Conservation (phyloP, 306 rosid genomes). For the barrel medic (Medicago truncatula) region DNA sequence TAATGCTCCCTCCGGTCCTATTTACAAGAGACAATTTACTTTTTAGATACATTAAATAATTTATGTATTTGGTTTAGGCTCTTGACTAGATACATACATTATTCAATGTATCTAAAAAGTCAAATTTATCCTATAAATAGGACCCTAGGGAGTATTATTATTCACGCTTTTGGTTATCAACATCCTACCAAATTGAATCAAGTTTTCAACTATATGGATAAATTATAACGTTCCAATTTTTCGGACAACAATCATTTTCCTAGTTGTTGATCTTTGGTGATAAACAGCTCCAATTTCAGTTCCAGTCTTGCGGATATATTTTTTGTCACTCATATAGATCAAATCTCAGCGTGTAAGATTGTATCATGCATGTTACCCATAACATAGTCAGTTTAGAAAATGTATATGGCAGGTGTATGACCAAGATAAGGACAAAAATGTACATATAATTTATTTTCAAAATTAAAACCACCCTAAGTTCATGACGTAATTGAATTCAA, state of each 20-base stretch:
- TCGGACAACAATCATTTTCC: not conserved
- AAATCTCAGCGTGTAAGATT: not conserved
- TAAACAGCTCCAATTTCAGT: not conserved
- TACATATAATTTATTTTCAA: conserved; percentile 41
- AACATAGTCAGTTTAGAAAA: conserved; percentile 33
- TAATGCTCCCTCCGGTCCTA: too few relatives aligned
- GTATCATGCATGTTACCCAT: conserved; percentile 4
- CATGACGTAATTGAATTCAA: conserved; percentile 42
- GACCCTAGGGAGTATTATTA: too few relatives aligned
- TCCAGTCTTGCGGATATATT: not conserved
- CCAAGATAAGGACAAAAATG: conserved; percentile 41
- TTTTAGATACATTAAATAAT: too few relatives aligned
- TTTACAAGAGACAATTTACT: too few relatives aligned
- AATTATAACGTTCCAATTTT: not conserved
- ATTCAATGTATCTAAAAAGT: too few relatives aligned
- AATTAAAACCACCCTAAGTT: conserved; percentile 43
- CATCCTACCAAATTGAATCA: not conserved
- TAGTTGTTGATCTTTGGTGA: not conserved
- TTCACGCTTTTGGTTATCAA: too few relatives aligned
- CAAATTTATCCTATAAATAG: too few relatives aligned
- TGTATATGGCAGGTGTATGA: conserved; percentile 40
- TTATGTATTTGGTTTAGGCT: too few relatives aligned
- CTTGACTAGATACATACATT: too few relatives aligned
- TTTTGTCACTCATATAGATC: not conserved
- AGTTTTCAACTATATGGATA: not conserved